Conservation (phyloP, 768 basidiomycete species). For the Collybia sordida region DNA sequence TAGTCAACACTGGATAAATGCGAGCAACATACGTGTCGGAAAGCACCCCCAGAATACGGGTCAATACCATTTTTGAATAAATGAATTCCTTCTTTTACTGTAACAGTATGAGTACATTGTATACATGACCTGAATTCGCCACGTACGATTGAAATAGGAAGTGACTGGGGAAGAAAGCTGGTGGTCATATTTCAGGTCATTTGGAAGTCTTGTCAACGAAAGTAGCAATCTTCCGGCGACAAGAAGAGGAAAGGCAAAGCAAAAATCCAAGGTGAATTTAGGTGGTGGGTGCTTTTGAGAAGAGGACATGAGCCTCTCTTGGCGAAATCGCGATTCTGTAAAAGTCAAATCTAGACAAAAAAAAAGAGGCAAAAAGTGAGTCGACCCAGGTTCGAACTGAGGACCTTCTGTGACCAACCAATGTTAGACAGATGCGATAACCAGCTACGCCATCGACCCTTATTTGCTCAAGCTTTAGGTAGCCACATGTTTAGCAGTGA, state of each 20-base stretch:
- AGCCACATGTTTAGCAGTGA: no score
- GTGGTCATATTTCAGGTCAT: conserved; percentile 62
- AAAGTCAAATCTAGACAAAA: neutral
- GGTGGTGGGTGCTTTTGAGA: neutral
- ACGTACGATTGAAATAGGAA: conserved; percentile 73
- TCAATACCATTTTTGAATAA: conserved; percentile 75
- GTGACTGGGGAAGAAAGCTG: conserved; percentile 83
- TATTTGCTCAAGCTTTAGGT: no score
- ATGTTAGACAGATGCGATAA: conserved; percentile 66
- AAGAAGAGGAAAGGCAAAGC: conserved; percentile 37
- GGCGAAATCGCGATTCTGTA: neutral
- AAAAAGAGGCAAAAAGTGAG: conserved; percentile 5
- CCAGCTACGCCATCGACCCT: conserved; percentile 66
- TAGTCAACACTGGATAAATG: neutral
- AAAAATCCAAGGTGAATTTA: conserved; percentile 8
- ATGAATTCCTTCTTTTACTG: conserved; percentile 90
- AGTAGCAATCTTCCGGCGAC: conserved; percentile 51
- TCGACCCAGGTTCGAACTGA: conserved; percentile 20
- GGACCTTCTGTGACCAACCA: conserved; percentile 16
- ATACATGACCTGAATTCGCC: neutral
- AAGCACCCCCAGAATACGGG: conserved; percentile 85
- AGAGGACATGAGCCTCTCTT: conserved; percentile 10
- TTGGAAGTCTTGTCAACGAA: conserved; percentile 47
- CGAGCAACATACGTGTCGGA: conserved; percentile 69
- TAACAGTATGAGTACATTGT: conserved; percentile 9